Evolutionary conservation across 306 rosid species (phyloP), one percentile per base, ranked within the genome.

Genomic region (Arachis hypogaea): DNA sequence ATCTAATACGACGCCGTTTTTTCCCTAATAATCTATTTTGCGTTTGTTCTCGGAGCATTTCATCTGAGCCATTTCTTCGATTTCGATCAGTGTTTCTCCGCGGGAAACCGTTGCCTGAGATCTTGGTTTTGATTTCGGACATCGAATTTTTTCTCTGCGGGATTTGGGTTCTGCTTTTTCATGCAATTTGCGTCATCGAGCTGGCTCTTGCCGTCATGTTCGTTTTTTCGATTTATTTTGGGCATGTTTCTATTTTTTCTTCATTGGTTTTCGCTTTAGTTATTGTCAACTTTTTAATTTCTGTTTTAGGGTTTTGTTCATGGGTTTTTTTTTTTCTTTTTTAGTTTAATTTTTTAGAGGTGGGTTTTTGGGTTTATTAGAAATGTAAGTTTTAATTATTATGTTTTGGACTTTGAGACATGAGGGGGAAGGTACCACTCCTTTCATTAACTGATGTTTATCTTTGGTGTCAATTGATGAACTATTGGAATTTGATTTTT

Each of bases 261-360:
- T 74, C 6, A 78, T 71, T 78, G 66, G n/a, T 60, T 80, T 75
- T 64, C 52, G 65, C 72, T 62, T 65, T 68, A 60, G 59, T 71
- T 78, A 43, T 72, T 45, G 49, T 9, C 62, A 40, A 45, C 16
- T 44, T 42, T 68, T 74, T 7, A 74, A 61, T 71, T 11, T 56
- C 16, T 41, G 42, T 63, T 75, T 75, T 80, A 72, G 83, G 89
- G 87, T 89, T 88, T 92, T 87, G 47, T 77, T 68, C 68, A 9
- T 82, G 79, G 65, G 43, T 45, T 8, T 64, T 49, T 59, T 6
- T 51, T 52, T 18, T 66, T 56, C 38, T 3, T 77, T 58, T 3
- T 56, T 51, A 18, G 56, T 50, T 46, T 5, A 4, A 0, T 10
- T 40, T 14, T 66, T 58, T 5, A 9, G 43, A 69, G 71, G 64